Conservation (phyloP, 108 stramenopile species). For the Skeletonema potamos region DNA sequence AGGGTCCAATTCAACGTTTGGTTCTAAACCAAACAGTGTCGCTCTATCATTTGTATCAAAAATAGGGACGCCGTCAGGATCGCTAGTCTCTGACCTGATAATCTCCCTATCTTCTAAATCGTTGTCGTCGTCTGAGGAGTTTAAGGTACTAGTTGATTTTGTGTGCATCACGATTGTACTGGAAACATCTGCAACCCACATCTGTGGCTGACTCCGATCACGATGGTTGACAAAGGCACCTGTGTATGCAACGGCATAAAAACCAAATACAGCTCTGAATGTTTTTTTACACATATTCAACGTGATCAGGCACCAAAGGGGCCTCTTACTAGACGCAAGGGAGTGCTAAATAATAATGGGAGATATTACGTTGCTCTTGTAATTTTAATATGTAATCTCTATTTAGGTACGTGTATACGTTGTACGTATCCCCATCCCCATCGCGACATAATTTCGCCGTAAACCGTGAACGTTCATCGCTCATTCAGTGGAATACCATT, state of each 20-base stretch:
- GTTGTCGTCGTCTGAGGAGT: neutral
- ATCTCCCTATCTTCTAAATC: neutral
- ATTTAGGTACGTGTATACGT: too few species aligned
- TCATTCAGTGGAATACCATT: neutral
- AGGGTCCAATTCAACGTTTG: slow-evolving; percentile 32
- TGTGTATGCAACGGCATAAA: neutral
- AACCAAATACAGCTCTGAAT: neutral
- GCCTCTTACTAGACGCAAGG: too few species aligned
- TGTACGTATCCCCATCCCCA: too few species aligned
- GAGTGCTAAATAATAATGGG: too few species aligned
- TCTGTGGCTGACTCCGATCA: neutral
- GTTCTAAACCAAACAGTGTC: slow-evolving; percentile 40
- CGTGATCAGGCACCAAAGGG: too few species aligned
- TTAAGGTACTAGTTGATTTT: neutral
- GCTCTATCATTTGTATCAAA: slow-evolving; percentile 19
- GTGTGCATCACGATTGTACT: neutral
- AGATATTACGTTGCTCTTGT: too few species aligned
- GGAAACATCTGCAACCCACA: too few species aligned
- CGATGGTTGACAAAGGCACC: neutral
- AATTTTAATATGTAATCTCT: too few species aligned
- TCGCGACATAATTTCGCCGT: too few species aligned
- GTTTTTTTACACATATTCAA: neutral
- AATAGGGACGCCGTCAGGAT: slow-evolving; percentile 17
- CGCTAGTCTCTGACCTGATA: neutral
- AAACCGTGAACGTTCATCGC: too few species aligned